phyloP scores from a whole-genome alignment of 2,329 filamentous ascomycete genomes.

The Penicillium sp. region DNA sequence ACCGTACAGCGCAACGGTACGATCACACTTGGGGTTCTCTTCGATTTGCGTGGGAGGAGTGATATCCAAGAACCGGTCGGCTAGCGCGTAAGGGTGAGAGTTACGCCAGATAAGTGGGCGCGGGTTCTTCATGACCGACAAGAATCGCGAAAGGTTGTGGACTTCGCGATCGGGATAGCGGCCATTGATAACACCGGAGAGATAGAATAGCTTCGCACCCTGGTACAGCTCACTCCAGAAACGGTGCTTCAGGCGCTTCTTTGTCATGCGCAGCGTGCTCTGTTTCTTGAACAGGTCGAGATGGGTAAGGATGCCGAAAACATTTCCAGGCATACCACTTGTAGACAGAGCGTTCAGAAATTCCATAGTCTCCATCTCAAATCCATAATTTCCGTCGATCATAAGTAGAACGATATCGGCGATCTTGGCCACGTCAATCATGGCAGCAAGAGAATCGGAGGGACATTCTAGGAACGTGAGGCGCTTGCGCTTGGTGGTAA shows the following conservation, averaged over 20 bases:
- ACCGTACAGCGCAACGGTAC: conserved; percentile 86
- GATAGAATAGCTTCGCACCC: conserved; percentile 94
- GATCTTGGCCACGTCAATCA: conserved; percentile 97
- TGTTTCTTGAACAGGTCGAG: conserved; percentile 94
- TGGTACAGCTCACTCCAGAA: conserved; percentile 98
- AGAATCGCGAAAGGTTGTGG: conserved; percentile 90
- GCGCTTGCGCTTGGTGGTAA: conserved; percentile 92
- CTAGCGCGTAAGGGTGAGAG: conserved; percentile 88
- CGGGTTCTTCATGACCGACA: conserved; percentile 99
- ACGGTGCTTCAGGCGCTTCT: conserved; percentile 93
- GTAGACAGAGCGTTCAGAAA: conserved; percentile 92
- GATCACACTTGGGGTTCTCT: conserved; percentile 83
- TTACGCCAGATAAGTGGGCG: conserved; percentile 96
- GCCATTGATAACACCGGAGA: conserved; percentile 95
- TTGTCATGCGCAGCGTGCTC: conserved; percentile 85
- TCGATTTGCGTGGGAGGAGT: conserved; percentile 93
- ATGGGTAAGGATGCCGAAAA: conserved; percentile 96
- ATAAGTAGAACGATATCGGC: conserved; percentile 96
- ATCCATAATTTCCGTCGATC: conserved; percentile 98
- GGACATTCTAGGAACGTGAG: conserved; percentile 96
- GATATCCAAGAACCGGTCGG: conserved; percentile 92
- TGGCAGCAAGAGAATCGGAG: conserved; percentile 87
- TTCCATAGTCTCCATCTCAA: conserved; percentile 99
- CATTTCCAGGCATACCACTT: conserved; percentile 97
- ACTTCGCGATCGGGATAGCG: conserved; percentile 95